Evolutionary conservation across 306 rosid species (phyloP).

Genomic region (Casuarina equisetifolia): DNA sequence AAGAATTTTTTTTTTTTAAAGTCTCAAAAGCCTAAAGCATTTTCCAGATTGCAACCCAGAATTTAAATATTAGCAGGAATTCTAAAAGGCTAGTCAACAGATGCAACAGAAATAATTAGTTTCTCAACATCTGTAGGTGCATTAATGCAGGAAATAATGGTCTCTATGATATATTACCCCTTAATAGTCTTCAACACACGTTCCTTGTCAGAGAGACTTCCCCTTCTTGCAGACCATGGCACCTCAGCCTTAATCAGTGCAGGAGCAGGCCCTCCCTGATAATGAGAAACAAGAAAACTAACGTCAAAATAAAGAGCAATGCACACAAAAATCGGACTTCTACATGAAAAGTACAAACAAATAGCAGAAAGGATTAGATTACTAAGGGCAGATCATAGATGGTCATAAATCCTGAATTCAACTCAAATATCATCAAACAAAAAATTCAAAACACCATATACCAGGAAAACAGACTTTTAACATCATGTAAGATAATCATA

Average conservation of each 20-base stretch:
- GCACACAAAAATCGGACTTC: not conserved
- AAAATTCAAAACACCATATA: not conserved
- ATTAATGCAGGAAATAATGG: not conserved
- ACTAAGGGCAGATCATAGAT: not conserved
- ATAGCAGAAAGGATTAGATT: not conserved
- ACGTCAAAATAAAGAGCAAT: not conserved
- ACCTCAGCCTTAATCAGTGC: constrained; percentile 81
- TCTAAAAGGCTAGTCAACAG: not conserved
- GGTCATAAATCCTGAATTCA: not conserved
- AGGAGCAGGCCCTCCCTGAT: constrained; percentile 79
- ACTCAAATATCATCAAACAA: not conserved
- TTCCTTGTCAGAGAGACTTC: constrained; percentile 77
- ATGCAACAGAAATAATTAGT: not conserved
- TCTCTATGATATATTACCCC: constrained; percentile 56
- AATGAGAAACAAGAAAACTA: constrained; percentile 14
- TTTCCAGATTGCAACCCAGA: not conserved
- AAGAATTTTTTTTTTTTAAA: not conserved
- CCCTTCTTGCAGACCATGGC: constrained; percentile 97
- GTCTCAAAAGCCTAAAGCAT: not conserved
- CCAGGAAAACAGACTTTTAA: not conserved
- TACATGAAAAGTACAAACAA: not conserved
- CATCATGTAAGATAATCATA: not conserved
- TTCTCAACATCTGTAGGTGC: no score
- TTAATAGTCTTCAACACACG: constrained; percentile 92
- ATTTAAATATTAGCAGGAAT: not conserved